phyloP scores from a whole-genome alignment of 192 early-diverging fungal genomes.

The Rhizophagus clarus region DNA sequence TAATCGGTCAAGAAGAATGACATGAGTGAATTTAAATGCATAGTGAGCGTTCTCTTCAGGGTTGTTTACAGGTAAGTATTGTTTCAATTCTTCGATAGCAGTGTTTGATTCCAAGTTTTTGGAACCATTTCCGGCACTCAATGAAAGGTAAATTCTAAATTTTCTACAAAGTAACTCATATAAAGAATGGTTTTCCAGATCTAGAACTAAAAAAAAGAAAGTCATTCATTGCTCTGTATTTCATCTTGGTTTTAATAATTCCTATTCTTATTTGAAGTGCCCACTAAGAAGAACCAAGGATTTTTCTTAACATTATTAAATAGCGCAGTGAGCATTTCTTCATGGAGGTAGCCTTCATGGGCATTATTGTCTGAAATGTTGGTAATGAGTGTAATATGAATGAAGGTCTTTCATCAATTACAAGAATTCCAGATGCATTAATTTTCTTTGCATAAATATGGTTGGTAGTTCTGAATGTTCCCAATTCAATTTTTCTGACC shows the following conservation, averaged over 20 bases:
- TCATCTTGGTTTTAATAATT: not conserved
- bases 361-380: not conserved
- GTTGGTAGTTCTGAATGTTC: not conserved
- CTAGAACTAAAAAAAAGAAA: not conserved
- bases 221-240: not conserved
- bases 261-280: not conserved
- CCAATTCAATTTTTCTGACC: not conserved
- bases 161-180: not conserved
- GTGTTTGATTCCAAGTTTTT: not conserved
- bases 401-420: not conserved
- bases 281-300: not conserved
- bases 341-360: not conserved
- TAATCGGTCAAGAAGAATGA: not conserved
- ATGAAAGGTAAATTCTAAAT: not conserved
- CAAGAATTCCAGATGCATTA: not conserved
- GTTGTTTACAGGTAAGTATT: not conserved
- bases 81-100: not conserved
- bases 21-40: not conserved
- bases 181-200: not conserved
- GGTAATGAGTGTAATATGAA: not conserved
- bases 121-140: not conserved
- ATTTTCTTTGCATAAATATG: not conserved
- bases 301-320: not conserved
- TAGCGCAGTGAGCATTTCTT: no score
- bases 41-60: not conserved